Percentiles rank a stretch among this genome's conserved stretches.
Evolutionary conservation across 805 yeast genomes (phyloP).

Genomic region (Jamesozyma rosinii): DNA sequence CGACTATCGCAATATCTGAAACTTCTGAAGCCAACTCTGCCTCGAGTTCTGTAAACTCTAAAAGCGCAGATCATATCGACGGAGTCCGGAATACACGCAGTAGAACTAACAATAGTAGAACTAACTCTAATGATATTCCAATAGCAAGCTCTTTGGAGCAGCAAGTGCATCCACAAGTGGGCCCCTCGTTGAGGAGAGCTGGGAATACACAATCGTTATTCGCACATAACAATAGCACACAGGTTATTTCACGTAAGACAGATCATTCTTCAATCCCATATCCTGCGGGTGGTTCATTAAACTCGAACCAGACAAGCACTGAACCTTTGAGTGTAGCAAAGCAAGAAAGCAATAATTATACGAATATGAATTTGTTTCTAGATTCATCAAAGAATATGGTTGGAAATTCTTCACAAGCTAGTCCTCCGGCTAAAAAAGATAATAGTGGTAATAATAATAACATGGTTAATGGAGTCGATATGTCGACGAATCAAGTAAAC

Average conservation of each 20-base stretch:
- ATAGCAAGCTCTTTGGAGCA: not conserved
- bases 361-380: not conserved
- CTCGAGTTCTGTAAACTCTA: not conserved
- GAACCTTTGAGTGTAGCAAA: not conserved
- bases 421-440: not conserved
- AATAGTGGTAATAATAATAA: not conserved
- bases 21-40: not conserved
- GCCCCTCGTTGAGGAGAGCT: not conserved
- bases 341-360: not conserved
- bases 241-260: not conserved
- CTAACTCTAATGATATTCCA: not conserved
- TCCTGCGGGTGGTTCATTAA: not conserved
- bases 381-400: not conserved
- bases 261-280: not conserved
- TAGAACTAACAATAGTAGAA: not conserved
- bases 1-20: not conserved
- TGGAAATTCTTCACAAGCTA: not conserved
- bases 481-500: conserved; percentile 31
- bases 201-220: not conserved
- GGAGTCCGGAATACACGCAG: not conserved
- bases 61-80: not conserved
- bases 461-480: not conserved
- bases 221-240: not conserved
- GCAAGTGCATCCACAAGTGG: not conserved
- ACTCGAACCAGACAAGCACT: not conserved